Conservation (phyloP, 768 basidiomycete genomes). For the Termitomyces sp. region DNA sequence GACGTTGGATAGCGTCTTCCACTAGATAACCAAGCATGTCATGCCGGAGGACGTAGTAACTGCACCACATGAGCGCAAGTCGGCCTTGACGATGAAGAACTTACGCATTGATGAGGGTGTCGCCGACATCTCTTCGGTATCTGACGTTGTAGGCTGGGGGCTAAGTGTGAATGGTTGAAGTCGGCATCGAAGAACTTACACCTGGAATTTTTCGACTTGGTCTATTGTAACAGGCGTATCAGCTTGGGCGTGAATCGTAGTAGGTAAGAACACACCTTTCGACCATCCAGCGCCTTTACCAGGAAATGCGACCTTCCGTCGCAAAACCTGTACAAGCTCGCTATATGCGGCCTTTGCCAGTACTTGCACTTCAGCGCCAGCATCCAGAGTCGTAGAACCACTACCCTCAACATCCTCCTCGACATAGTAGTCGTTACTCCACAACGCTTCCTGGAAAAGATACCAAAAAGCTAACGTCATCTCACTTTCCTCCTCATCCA, state of each 20-base stretch:
- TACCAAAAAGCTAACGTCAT: constrained; percentile 89
- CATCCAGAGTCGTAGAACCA: constrained; percentile 11
- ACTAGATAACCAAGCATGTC: constrained; percentile 76
- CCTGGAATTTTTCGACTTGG: constrained; percentile 73
- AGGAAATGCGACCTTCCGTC: constrained; percentile 77
- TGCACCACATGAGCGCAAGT: constrained; percentile 21
- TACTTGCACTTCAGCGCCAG: constrained; percentile 25
- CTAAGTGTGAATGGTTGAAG: neutral
- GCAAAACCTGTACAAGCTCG: constrained; percentile 67
- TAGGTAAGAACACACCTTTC: constrained; percentile 49
- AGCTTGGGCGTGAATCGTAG: neutral
- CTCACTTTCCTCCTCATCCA: constrained; percentile 87
- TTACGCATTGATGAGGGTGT: constrained; percentile 85
- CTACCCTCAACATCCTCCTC: constrained; percentile 13
- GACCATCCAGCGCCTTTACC: constrained; percentile 49
- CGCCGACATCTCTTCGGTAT: constrained; percentile 82
- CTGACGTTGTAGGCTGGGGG: constrained; percentile 28
- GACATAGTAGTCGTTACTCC: constrained; percentile 57
- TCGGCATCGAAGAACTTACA: constrained; percentile 39
- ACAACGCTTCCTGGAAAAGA: constrained; percentile 81
- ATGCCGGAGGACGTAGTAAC: constrained; percentile 82
- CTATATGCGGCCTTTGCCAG: constrained; percentile 74
- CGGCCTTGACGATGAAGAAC: constrained; percentile 20
- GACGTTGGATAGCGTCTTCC: constrained; percentile 50
- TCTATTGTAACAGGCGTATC: constrained; percentile 35